Conservation (phyloP, 176 grass and related monocot species). For the Carex kokanica region DNA sequence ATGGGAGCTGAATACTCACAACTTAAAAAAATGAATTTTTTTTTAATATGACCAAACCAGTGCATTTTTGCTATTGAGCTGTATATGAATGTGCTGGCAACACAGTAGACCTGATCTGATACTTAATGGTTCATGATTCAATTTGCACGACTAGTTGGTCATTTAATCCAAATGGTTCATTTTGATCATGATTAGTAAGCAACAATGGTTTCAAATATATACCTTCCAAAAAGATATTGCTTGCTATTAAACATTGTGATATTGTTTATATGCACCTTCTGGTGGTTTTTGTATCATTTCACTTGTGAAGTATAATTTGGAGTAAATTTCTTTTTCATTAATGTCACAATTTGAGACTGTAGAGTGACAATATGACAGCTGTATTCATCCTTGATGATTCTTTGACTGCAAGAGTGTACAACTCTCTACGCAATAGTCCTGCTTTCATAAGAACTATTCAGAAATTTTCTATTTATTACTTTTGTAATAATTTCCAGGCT, state of each 20-base stretch:
- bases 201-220: not conserved
- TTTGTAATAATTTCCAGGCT: conserved; percentile 44
- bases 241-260: not conserved
- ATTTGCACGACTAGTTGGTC: not conserved
- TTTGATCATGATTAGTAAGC: not conserved
- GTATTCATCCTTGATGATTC: not conserved
- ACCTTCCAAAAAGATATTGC: not conserved
- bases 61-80: not conserved
- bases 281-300: not conserved
- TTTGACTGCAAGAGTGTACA: not conserved
- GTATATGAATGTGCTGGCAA: not conserved
- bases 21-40: not conserved
- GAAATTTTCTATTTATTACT: not conserved
- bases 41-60: not conserved
- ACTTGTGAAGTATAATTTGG: not conserved
- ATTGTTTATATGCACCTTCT: not conserved
- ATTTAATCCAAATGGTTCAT: not conserved
- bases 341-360: not conserved
- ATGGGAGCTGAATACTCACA: not conserved
- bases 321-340: not conserved
- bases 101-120: not conserved
- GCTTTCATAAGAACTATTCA: not conserved
- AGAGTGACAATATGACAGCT: not conserved
- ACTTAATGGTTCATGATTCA: not conserved
- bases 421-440: not conserved